These are phyloP conservation scores for Setomelanomma holmii DNA, from an alignment of 2,329 filamentous ascomycete species.

Conservation along the genomic window DNA sequence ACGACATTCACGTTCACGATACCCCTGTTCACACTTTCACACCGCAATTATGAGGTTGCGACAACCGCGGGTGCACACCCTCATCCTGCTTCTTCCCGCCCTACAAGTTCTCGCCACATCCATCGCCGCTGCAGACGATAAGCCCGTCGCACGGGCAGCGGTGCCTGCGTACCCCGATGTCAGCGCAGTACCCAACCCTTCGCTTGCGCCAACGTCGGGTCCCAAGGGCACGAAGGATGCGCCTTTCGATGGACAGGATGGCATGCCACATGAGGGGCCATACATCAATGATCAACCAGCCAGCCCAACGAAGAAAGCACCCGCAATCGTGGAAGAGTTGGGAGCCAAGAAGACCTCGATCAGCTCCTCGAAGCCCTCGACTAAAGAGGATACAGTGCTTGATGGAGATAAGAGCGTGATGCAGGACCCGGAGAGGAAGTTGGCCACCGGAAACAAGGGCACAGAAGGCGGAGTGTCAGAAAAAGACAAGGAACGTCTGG, in stretches of 20 bases:
- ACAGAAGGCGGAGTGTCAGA: slow-evolving; percentile 89
- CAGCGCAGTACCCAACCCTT: slow-evolving; percentile 28
- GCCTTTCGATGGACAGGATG: slow-evolving; percentile 90
- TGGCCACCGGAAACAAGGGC: slow-evolving; percentile 85
- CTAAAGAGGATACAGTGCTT: slow-evolving; percentile 53
- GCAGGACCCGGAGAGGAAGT: slow-evolving; percentile 80
- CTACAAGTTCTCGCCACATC: slow-evolving; percentile 63
- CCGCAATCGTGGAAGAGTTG: slow-evolving; percentile 48
- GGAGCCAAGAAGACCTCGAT: slow-evolving; percentile 41
- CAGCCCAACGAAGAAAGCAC: slow-evolving; percentile 38
- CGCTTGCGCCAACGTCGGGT: slow-evolving; percentile 30
- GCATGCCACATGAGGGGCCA: slow-evolving; percentile 89
- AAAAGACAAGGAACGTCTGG: slow-evolving; percentile 78
- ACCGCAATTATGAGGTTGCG: slow-evolving; percentile 64
- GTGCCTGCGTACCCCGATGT: slow-evolving; percentile 30
- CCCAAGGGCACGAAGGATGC: slow-evolving; percentile 74
- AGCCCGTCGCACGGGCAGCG: slow-evolving; percentile 38
- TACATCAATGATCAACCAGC: slow-evolving; percentile 64
- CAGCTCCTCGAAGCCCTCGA: slow-evolving; percentile 24
- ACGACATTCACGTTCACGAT: slow-evolving; percentile 1
- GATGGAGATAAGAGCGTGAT: slow-evolving; percentile 79
- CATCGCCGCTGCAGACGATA: slow-evolving; percentile 46
- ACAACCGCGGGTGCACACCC: slow-evolving; percentile 57
- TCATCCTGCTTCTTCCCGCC: slow-evolving; percentile 64
- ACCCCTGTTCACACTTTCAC: slow-evolving; percentile 17